These are phyloP conservation scores for Aspergillus brasiliensis DNA, from an alignment of 2,329 filamentous ascomycete species.

Conservation along the genomic window DNA sequence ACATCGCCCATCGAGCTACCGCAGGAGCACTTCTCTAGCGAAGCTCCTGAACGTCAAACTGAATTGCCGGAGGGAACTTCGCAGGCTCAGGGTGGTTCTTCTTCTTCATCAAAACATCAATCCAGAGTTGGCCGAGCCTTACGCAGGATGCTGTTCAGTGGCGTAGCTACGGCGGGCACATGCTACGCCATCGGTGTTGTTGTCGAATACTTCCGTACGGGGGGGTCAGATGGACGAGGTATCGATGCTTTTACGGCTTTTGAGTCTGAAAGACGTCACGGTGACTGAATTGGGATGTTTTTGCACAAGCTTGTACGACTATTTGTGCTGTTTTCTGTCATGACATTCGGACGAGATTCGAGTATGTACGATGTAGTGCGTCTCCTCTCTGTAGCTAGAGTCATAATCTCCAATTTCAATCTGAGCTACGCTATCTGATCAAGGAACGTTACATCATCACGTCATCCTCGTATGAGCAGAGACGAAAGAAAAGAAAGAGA, in stretches of 20 bases:
- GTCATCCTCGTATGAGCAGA: not conserved
- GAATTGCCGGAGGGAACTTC: not conserved
- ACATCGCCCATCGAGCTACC: not conserved
- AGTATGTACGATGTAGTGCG: not conserved
- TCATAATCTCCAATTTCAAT: not conserved
- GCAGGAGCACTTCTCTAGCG: not conserved
- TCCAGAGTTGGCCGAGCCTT: conserved; percentile 24
- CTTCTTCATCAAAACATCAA: conserved; percentile 5
- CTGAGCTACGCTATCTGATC: not conserved
- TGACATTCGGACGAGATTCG: not conserved
- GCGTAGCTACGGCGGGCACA: conserved; percentile 37
- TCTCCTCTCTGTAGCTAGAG: not conserved
- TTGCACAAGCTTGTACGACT: not conserved
- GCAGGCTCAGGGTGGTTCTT: not conserved
- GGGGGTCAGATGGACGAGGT: conserved; percentile 40
- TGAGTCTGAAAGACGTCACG: conserved; percentile 38
- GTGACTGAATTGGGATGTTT: conserved; percentile 9
- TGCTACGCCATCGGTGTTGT: conserved; percentile 47
- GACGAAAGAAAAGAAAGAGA: not conserved
- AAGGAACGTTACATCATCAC: not conserved
- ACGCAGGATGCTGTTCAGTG: conserved; percentile 39
- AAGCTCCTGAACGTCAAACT: not conserved
- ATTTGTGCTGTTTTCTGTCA: not conserved
- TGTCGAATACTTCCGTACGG: conserved; percentile 45
- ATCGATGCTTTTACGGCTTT: conserved; percentile 43